Base-by-base conservation (phyloP, 1,139 yeast species). In the Yueomyces sp. region DNA sequence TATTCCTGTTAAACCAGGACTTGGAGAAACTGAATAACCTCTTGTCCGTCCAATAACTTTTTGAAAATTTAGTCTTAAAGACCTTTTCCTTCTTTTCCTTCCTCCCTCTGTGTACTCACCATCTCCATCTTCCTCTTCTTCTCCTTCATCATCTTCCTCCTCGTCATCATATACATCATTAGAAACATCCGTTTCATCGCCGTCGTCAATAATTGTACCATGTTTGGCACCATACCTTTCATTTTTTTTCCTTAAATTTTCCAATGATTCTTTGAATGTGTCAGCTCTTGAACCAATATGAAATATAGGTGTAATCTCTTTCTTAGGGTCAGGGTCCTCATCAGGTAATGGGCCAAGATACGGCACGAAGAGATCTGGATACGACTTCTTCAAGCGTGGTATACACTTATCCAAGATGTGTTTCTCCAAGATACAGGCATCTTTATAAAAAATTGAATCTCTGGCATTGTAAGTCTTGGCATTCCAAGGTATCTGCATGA, bases 401-500 rank as follows among this genome's bases (percentile, higher is more conserved):
- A 86, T 69, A 30, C 76, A 68, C 32, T 65, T 65, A 3, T 72
- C 71, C 47, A 64, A 67, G 41, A 87, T 62, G 57, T 67, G 82
- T 39, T 72, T 65, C 54, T 86, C 91, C 52, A 89, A 63, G 36
- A 80, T 69, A 25, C 73, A 69, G 0, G 96, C 96, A 52, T 82
- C 84, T 37, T 70, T 68, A 62, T 82, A 82, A 41, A 82, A 80
- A 25, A 68, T 67, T 1, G 89, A 77, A 11, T 73, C 78, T 48
- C 76, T 78, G 45, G 79, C 78, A 59, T 89, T 89, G 63, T 81
- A 89, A 40, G 79, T 73, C 48, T 85, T 74, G 1, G 96, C 96
- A 59, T 89, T 89, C 86, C 95, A 85, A 1, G 85, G 73, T 40
- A 89, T 83, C 60, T 84, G 93, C 1, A 81, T 86, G 48, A 89